Conservation (phyloP, 169 alveolate genomes). For the Theileria parva region DNA sequence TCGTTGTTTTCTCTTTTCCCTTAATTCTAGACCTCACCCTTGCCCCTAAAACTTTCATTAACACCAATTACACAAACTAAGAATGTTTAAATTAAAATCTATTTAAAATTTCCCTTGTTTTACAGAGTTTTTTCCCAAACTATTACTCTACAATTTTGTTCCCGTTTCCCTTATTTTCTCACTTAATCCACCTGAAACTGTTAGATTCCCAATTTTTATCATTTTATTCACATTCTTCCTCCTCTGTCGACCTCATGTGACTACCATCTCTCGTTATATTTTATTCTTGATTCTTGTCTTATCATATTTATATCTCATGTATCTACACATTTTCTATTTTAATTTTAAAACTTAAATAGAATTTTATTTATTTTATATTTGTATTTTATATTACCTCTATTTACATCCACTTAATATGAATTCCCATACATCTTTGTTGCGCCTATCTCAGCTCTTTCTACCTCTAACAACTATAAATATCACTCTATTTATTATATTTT, state of each 20-base stretch:
- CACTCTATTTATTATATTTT: too few relatives aligned
- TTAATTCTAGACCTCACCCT: neutral
- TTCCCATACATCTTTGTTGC: neutral
- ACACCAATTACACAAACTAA: neutral
- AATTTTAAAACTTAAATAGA: neutral
- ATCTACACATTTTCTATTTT: conserved; percentile 4
- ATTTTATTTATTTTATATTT: too few relatives aligned
- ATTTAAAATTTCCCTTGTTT: neutral
- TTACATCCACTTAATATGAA: neutral
- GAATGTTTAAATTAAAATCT: neutral
- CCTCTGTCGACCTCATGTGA: neutral
- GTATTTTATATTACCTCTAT: neutral
- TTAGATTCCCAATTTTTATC: neutral
- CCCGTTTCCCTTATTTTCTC: neutral
- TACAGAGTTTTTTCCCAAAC: neutral
- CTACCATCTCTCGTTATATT: neutral
- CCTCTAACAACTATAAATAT: too few relatives aligned
- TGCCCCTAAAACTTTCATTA: neutral
- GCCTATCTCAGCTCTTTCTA: neutral
- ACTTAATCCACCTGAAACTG: neutral
- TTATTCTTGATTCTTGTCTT: neutral
- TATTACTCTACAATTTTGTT: neutral
- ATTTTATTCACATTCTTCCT: conserved; percentile 9
- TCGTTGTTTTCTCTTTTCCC: conserved; percentile 4
- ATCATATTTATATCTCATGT: neutral